phyloP scores from a whole-genome alignment of 148 eudicot genomes.

The Fagopyrum esculentum region DNA sequence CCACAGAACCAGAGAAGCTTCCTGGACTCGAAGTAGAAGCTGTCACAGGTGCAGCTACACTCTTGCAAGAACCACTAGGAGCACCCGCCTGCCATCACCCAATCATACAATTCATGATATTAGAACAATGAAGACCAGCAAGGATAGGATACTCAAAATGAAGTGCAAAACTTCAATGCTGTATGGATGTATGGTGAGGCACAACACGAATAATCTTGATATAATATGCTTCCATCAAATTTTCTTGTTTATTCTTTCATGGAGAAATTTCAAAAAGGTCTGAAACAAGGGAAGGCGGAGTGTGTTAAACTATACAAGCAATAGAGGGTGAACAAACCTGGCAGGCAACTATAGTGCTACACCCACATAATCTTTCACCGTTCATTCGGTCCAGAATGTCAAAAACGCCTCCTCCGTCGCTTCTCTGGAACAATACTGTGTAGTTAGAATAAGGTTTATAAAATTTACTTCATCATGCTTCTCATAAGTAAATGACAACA shows the following conservation, averaged over 20 bases:
- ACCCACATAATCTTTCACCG: conserved; percentile 82
- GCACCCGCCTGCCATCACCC: conserved; percentile 2
- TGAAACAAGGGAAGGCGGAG: too few relatives aligned
- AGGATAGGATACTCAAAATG: neutral
- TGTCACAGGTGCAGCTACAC: neutral
- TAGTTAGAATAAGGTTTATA: conserved; percentile 15
- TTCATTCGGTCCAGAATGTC: conserved; percentile 77
- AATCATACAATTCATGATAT: neutral
- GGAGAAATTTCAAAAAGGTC: too few relatives aligned
- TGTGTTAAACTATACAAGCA: too few relatives aligned
- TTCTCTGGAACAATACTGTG: conserved; percentile 54
- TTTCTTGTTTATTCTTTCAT: too few relatives aligned
- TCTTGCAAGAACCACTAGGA: conserved; percentile 11
- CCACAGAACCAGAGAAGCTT: conserved; percentile 12
- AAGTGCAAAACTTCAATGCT: too few relatives aligned
- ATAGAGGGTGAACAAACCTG: conserved; percentile 52
- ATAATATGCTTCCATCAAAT: too few relatives aligned
- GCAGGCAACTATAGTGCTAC: conserved; percentile 70
- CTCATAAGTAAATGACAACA: conserved; percentile 3
- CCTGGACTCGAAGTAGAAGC: conserved; percentile 10
- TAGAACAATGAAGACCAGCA: neutral
- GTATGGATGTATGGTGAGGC: too few relatives aligned
- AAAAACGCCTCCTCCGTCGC: conserved; percentile 93
- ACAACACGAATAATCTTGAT: too few relatives aligned
- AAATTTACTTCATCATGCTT: neutral